A percentile compares a stretch with the other conserved stretches of the same genome.
Evolutionary conservation across 2,329 filamentous ascomycete genomes (phyloP).

Genomic region (Colletotrichum kahawae): DNA sequence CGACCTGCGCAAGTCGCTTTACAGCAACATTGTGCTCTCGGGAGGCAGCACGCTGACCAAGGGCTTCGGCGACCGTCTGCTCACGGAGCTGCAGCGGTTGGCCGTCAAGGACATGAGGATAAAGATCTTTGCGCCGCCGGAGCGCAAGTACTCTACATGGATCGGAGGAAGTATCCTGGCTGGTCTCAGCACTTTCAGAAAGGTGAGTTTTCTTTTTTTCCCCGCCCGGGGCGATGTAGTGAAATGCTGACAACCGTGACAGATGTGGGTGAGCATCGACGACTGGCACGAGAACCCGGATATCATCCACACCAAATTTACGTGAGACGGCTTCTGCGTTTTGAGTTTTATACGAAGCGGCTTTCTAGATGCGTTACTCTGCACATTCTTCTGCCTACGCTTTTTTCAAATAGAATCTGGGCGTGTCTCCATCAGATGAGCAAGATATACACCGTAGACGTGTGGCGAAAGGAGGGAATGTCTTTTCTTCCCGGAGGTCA

Average conservation of each 20-base stretch:
- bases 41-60: slow-evolving; percentile 96
- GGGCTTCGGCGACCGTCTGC: slow-evolving; percentile 90
- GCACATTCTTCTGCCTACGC: neutral
- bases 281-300: slow-evolving; percentile 99
- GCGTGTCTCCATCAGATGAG: neutral
- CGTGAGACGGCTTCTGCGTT: slow-evolving; percentile 51
- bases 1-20: slow-evolving; percentile 91
- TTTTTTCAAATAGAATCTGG: neutral
- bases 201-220: slow-evolving; percentile 60
- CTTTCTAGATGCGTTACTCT: neutral
- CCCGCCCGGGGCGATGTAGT: no score
- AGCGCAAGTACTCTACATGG: slow-evolving; percentile 99
- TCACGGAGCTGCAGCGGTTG: slow-evolving; percentile 89
- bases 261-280: slow-evolving; percentile 99
- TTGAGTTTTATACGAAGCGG: neutral
- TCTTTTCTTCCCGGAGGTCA: neutral
- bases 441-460: neutral
- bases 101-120: slow-evolving; percentile 99
- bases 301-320: slow-evolving; percentile 98
- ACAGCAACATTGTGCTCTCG: slow-evolving; percentile 95
- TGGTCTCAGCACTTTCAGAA: slow-evolving; percentile 96
- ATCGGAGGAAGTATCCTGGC: slow-evolving; percentile 98
- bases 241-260: slow-evolving; percentile 5
- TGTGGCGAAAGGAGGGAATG: neutral
- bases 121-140: slow-evolving; percentile 97